Evolutionary conservation across 2,329 filamentous ascomycete genomes (phyloP).

Genomic region (Drechslera avenae): DNA sequence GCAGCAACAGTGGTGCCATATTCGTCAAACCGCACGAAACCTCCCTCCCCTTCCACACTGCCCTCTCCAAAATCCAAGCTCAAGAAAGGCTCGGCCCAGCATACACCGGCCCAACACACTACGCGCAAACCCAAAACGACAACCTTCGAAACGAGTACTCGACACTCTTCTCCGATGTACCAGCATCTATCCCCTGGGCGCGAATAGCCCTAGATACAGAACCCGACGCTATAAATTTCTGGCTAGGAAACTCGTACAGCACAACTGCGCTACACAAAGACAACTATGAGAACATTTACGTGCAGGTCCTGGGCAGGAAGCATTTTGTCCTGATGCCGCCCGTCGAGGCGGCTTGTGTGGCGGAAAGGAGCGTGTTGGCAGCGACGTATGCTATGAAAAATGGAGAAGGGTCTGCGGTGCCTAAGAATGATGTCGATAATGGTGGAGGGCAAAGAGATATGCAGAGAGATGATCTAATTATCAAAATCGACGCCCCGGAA

Average conservation of each 20-base stretch:
- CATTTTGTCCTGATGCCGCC: constrained; percentile 78
- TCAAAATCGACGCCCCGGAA: constrained; percentile 40
- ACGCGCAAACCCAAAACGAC: constrained; percentile 83
- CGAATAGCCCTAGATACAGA: constrained; percentile 68
- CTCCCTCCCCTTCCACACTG: constrained; percentile 64
- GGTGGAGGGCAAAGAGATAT: background rate
- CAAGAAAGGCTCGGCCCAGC: constrained; percentile 54
- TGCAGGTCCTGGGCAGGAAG: constrained; percentile 74
- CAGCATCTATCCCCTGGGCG: constrained; percentile 70
- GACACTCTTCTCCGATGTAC: constrained; percentile 66
- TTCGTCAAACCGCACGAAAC: constrained; percentile 78
- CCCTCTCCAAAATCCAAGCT: constrained; percentile 64
- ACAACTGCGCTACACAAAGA: constrained; percentile 78
- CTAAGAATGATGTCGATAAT: no score
- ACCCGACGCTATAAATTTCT: constrained; percentile 81
- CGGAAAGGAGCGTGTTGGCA: constrained; percentile 63
- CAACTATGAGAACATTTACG: constrained; percentile 85
- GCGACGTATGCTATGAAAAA: constrained; percentile 60
- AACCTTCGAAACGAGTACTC: constrained; percentile 77
- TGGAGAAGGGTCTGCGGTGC: background rate
- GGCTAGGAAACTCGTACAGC: constrained; percentile 74
- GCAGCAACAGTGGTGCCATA: constrained; percentile 17
- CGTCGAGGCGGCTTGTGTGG: constrained; percentile 69
- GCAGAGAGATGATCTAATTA: constrained; percentile 30
- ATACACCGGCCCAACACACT: constrained; percentile 46